phyloP scores from a whole-genome alignment of 108 stramenopile species.

The Discostella stelligeroides region DNA sequence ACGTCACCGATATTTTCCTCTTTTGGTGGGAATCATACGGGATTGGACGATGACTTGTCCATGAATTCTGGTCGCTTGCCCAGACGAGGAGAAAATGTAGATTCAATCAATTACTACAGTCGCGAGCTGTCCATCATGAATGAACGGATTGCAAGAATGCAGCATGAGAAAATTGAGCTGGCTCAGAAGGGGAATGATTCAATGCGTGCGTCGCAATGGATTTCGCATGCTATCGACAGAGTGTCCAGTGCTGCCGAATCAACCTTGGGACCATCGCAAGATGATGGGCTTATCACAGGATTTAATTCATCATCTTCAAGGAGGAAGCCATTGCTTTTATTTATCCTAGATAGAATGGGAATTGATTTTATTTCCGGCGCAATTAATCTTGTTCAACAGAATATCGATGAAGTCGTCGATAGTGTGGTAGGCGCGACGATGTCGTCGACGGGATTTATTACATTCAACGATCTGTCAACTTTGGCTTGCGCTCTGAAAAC shows the following conservation, averaged over 20 bases:
- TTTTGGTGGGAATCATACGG: constrained; percentile 9
- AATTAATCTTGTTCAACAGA: constrained; percentile 32
- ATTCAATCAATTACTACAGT: constrained; percentile 59
- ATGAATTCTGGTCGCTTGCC: constrained; percentile 11
- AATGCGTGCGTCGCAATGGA: constrained; percentile 63
- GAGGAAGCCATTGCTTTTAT: constrained; percentile 32
- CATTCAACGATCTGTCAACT: constrained; percentile 81
- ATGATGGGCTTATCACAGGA: constrained; percentile 45
- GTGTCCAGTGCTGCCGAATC: constrained; percentile 31
- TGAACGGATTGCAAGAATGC: constrained; percentile 43
- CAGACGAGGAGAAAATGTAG: constrained; percentile 46
- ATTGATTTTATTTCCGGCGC: constrained; percentile 45
- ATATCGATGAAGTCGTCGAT: constrained; percentile 61
- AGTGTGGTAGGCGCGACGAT: constrained; percentile 75
- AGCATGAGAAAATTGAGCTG: constrained; percentile 48
- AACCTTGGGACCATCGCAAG: constrained; percentile 26
- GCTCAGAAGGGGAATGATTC: constrained; percentile 43
- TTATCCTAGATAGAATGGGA: constrained; percentile 40
- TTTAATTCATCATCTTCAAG: constrained; percentile 15
- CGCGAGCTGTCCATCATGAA: constrained; percentile 46
- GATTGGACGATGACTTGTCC: background rate
- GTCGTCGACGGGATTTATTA: constrained; percentile 90
- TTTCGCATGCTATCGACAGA: constrained; percentile 45
- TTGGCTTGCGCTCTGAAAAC: constrained; percentile 75
- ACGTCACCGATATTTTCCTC: constrained; percentile 52